Base-by-base conservation (phyloP, 1,284 basidiomycete genomes). In the Moesziomyces parantarcticus region DNA sequence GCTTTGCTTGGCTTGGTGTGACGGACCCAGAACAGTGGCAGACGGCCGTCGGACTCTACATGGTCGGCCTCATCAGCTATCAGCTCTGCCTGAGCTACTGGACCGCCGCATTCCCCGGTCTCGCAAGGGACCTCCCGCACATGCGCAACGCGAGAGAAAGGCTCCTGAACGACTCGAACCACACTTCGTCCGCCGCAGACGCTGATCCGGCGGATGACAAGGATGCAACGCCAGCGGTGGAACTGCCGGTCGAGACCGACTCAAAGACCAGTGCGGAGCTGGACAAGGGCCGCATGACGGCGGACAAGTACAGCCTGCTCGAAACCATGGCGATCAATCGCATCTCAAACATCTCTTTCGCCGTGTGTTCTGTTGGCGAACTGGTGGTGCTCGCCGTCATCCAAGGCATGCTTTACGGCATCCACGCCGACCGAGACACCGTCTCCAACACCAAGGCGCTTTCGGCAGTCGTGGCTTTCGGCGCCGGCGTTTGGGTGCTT, bases 51-150 rank as follows among this genome's bases (percentile, higher is more conserved):
- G 90, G 85, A 0, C 84, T 94, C 3, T 94, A 91, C 79, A 92
- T 94, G 87, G 84, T 93, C 29, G 90, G 92, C 16, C 90, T 93
- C 54, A 91, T 93, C 50, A 87, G 89, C 0, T 93, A 92, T 80
- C 92, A 93, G 88, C 89, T 90, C 58, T 87, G 90, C 25, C 83
- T 92, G 83, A 89, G 92, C 3, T 93, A 93, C 84, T 94, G 92
- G 80, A 90, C 91, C 0, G 92, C 92, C 0, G 84, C 90, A 7
- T 94, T 94, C 81, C 92, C 92, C 1, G 89, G 91, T 14, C 87
- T 94, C 3, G 92, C 92, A 0, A 87, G 92, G 14, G 92, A 93
- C 80, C 90, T 92, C 0, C 85, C 88, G 1, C 90, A 89, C 74
- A 86, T 92, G 25, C 88, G 90, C 22, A 83, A 82, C 88, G 87